A percentile compares a stretch with the other conserved stretches of the same genome.
These are phyloP conservation scores for Tricholomella constricta DNA, from an alignment of 768 basidiomycete species.

Conservation along the genomic window DNA sequence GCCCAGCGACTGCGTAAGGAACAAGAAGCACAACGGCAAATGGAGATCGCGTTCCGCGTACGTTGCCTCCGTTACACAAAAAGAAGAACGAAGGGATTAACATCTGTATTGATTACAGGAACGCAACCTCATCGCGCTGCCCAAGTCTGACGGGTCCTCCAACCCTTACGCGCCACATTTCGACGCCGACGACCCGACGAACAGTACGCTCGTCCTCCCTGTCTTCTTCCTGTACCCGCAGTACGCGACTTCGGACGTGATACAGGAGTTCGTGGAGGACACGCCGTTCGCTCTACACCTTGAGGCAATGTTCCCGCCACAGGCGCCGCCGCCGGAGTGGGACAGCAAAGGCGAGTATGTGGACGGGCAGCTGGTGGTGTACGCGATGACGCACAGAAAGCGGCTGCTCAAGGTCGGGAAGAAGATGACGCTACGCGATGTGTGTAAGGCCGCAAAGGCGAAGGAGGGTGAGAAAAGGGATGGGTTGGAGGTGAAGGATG, in stretches of 20 bases:
- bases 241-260: conserved; percentile 85
- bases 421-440: conserved; percentile 83
- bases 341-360: conserved; percentile 71
- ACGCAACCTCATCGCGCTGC: conserved; percentile 66
- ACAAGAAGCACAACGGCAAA: conserved; percentile 49
- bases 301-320: conserved; percentile 79
- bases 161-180: conserved; percentile 67
- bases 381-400: conserved; percentile 76
- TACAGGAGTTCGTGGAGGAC: conserved; percentile 83
- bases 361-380: conserved; percentile 67
- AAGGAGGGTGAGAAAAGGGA: conserved; percentile 65
- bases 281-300: conserved; percentile 82
- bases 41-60: conserved; percentile 70
- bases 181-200: conserved; percentile 62
- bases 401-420: conserved; percentile 89
- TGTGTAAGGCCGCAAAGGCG: conserved; percentile 62
- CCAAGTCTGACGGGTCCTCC: conserved; percentile 51
- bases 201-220: conserved; percentile 72
- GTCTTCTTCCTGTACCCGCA: conserved; percentile 95
- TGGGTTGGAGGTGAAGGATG: conserved; percentile 83
- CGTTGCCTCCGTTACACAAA: conserved; percentile 18
- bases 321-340: conserved; percentile 70
- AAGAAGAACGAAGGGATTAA: background rate
- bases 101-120: conserved; percentile 44
- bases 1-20: conserved; percentile 51